Evolutionary conservation across 139 green algal genomes (phyloP), one percentile per base, ranked within the genome.

Genomic region (Tetratostichococcus sp.): DNA sequence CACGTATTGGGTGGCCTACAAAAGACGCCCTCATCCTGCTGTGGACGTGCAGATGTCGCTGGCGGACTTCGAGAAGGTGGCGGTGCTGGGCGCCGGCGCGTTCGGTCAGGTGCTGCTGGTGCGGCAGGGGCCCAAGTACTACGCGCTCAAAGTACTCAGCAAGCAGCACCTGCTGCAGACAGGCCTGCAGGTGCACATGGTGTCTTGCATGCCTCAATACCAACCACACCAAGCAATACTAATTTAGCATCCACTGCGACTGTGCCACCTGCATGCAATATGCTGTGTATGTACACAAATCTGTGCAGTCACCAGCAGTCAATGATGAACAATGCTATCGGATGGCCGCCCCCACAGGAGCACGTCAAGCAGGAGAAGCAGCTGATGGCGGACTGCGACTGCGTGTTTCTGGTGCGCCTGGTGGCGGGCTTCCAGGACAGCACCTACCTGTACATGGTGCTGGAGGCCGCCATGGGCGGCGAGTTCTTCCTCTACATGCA

Each of bases 401-500:
- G 78, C 65, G 85, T 86, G 66, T 97, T 97, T 86, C 81, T 97
- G 34, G 93, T 97, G 26, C 87, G 87, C 43, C 84, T 97, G 70
- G 74, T 89, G 35, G 79, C 87, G 32, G 85, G 84, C 25, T 89
- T 89, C 80, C 80, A 91, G 75, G 86, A 93, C 80, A 50, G 33
- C 3, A 22, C 70, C 11, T 69, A 78, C 72, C 75, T 94, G 30
- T 97, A 97, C 86, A 92, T 98, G 88, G 78, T 97, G 71, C 89
- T 97, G 89, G 92, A 97, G 74, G 80, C 80, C 1, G 87, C 95
- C 58, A 89, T 95, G 87, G 94, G 94, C 2, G 94, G 94, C 3
- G 94, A 98, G 84, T 83, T 98, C 14, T 98, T 98, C 82, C 89
- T 84, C 5, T 94, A 96, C 84, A 84, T 98, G 65, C 86, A 92